Percentiles rank a stretch among this genome's conserved stretches.
Evolutionary conservation across 2,329 filamentous ascomycete genomes (phyloP).

Genomic region (Penicillium sp.): DNA sequence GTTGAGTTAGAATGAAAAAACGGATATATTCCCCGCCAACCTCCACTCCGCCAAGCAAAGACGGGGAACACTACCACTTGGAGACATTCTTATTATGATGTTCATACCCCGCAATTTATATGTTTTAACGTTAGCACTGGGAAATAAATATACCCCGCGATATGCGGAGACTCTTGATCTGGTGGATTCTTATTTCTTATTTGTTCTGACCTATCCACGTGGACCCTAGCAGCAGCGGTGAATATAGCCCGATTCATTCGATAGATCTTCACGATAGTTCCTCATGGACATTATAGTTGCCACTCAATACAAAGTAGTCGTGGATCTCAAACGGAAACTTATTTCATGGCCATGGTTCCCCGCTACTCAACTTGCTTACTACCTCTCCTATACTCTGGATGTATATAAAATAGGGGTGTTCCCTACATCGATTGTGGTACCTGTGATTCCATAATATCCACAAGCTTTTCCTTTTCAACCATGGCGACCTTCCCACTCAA

Average conservation of each 20-base stretch:
- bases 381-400: background rate
- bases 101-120: no score
- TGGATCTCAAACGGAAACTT: background rate
- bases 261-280: background rate
- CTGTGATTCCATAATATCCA: background rate
- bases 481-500: constrained; percentile 11
- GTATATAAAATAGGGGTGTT: background rate
- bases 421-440: background rate
- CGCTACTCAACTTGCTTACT: background rate
- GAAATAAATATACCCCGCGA: no score
- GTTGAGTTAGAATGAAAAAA: no score
- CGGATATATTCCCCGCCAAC: no score
- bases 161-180: background rate
- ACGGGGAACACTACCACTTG: no score
- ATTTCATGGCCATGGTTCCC: background rate
- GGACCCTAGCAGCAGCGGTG: background rate
- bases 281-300: background rate
- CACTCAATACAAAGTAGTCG: background rate
- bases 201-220: background rate
- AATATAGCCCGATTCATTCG: background rate
- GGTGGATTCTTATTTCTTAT: background rate
- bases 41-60: no score
- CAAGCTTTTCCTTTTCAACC: background rate
- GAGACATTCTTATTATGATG: no score
- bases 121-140: no score